phyloP scores from a whole-genome alignment of 108 stramenopile genomes.

The Cyclotella sp. region DNA sequence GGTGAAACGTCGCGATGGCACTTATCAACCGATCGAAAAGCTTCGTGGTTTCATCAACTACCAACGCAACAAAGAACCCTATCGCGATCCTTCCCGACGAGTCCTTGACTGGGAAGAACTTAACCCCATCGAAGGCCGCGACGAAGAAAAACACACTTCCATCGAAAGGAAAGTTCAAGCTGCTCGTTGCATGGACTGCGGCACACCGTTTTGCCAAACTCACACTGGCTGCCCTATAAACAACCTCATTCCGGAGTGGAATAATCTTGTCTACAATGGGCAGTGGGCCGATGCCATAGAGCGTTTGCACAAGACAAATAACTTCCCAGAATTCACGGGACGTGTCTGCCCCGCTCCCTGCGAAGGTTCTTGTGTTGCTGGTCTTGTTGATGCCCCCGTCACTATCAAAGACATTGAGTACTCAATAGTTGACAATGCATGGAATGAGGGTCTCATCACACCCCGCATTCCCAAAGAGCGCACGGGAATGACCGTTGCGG shows the following conservation, averaged over 20 bases:
- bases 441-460: constrained; percentile 91
- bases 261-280: constrained; percentile 95
- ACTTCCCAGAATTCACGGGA: constrained; percentile 99
- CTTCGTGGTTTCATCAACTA: constrained; percentile 95
- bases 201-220: constrained; percentile 98
- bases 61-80: constrained; percentile 96
- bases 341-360: constrained; percentile 98
- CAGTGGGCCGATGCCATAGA: constrained; percentile 96
- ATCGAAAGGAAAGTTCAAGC: constrained; percentile 94
- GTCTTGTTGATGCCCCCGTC: constrained; percentile 92
- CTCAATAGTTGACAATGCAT: constrained; percentile 95
- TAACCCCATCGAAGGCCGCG: constrained; percentile 81
- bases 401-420: constrained; percentile 99
- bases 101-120: constrained; percentile 96
- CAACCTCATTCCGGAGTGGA: constrained; percentile 98
- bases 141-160: constrained; percentile 77
- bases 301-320: constrained; percentile 95
- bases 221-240: constrained; percentile 97
- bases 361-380: constrained; percentile 97
- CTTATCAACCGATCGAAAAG: constrained; percentile 87
- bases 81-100: constrained; percentile 91
- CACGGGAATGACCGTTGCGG: constrained; percentile 94
- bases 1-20: constrained; percentile 92
- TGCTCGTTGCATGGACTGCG: constrained; percentile 98
- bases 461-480: constrained; percentile 92